phyloP scores from a whole-genome alignment of 331 rosid genomes.

The Pyrus hybrid region DNA sequence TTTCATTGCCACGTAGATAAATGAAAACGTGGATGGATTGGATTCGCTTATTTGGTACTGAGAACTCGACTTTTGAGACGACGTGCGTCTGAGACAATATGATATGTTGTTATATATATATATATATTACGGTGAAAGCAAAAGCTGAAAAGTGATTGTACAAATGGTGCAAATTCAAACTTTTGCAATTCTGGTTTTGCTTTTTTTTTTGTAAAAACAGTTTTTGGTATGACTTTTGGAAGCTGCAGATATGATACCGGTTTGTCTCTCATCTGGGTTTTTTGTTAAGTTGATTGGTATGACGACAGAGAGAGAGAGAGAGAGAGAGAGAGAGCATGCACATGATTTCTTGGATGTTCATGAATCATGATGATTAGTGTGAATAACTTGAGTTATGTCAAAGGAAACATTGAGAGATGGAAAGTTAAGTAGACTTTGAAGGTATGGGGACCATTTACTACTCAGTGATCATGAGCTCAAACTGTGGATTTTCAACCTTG shows the following conservation, averaged over 20 bases:
- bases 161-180: not conserved
- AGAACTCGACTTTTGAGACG: conserved; percentile 11
- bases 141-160: not conserved
- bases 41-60: not conserved
- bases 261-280: not conserved
- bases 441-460: too few species aligned
- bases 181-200: not conserved
- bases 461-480: too few species aligned
- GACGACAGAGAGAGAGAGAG: not conserved
- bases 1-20: not conserved
- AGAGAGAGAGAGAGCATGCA: not conserved
- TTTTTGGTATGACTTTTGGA: conserved; percentile 2
- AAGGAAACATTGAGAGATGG: too few species aligned
- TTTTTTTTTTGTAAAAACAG: not conserved
- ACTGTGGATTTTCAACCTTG: too few species aligned
- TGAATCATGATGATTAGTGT: not conserved
- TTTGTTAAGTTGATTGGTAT: not conserved
- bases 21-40: not conserved
- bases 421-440: too few species aligned
- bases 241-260: not conserved
- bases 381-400: too few species aligned
- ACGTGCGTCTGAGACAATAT: not conserved
- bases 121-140: not conserved
- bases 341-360: not conserved
- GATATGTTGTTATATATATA: not conserved